These are phyloP conservation scores for Acmispon strigosus DNA, from an alignment of 306 rosid species.

Conservation along the genomic window DNA sequence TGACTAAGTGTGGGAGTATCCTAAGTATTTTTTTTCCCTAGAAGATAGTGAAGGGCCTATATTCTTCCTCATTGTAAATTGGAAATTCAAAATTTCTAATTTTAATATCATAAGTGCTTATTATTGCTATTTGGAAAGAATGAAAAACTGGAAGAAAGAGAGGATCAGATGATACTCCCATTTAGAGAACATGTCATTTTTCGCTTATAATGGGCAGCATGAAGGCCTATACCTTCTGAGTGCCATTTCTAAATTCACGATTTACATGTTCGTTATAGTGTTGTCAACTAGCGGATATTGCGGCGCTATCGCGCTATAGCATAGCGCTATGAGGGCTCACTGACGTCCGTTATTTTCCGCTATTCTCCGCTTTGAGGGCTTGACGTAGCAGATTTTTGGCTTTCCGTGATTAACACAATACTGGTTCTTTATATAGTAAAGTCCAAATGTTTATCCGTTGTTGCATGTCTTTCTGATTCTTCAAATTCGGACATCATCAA, in stretches of 20 bases:
- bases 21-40: background rate
- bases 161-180: background rate
- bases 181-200: background rate
- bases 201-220: background rate
- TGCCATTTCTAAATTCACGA: background rate
- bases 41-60: background rate
- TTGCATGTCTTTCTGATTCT: background rate
- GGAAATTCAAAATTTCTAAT: background rate
- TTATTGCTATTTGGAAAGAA: background rate
- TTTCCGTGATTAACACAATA: too few species aligned
- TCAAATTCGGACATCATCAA: background rate
- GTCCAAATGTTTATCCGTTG: background rate
- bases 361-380: too few species aligned
- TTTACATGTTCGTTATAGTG: too few species aligned
- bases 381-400: too few species aligned
- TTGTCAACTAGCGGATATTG: too few species aligned
- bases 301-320: too few species aligned
- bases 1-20: background rate
- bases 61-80: background rate
- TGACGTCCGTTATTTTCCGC: too few species aligned
- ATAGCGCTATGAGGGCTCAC: too few species aligned
- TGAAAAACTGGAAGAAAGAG: background rate
- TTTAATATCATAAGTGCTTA: background rate
- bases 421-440: background rate
- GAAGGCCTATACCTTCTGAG: background rate